These are phyloP conservation scores for Yamadazyma spencermartinsiae DNA, from an alignment of 1,139 yeast genomes.

Conservation along the genomic window DNA sequence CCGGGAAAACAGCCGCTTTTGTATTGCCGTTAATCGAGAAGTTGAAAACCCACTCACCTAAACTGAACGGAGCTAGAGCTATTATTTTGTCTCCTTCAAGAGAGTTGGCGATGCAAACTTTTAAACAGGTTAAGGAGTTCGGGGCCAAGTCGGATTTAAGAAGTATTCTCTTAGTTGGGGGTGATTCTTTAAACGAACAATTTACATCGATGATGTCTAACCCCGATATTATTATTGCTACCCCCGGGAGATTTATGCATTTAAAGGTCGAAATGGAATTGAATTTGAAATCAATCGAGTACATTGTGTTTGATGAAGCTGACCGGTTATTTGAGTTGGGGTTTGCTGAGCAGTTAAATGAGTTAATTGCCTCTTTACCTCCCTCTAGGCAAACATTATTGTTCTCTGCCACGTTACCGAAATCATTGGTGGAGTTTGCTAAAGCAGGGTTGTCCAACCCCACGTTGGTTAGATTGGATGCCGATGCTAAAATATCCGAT, in stretches of 20 bases:
- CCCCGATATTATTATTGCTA: slow-evolving; percentile 94
- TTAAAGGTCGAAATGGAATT: slow-evolving; percentile 92
- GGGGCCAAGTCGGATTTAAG: slow-evolving; percentile 82
- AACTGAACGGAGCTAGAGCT: slow-evolving; percentile 75
- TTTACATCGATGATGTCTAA: slow-evolving; percentile 89
- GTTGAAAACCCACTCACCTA: slow-evolving; percentile 77
- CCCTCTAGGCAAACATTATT: slow-evolving; percentile 80
- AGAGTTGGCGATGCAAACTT: slow-evolving; percentile 91
- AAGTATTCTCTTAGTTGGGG: slow-evolving; percentile 84
- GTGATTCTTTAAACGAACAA: slow-evolving; percentile 96
- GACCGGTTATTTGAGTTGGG: slow-evolving; percentile 98
- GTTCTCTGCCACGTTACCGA: slow-evolving; percentile 94
- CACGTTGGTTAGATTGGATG: slow-evolving; percentile 85
- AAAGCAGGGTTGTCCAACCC: slow-evolving; percentile 95
- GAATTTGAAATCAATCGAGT: slow-evolving; percentile 79
- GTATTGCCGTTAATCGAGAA: slow-evolving; percentile 88
- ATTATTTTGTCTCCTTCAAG: slow-evolving; percentile 87
- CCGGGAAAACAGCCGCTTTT: slow-evolving; percentile 96
- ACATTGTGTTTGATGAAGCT: slow-evolving; percentile 96
- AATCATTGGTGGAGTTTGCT: slow-evolving; percentile 91
- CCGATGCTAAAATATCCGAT: slow-evolving; percentile 87
- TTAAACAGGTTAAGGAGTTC: slow-evolving; percentile 86
- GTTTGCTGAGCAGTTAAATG: slow-evolving; percentile 91
- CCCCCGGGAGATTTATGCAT: slow-evolving; percentile 97
- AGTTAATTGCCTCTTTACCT: slow-evolving; percentile 81